Evolutionary conservation across 352 stramenopile genomes (phyloP).

Genomic region (Aphanomyces invadans): DNA sequence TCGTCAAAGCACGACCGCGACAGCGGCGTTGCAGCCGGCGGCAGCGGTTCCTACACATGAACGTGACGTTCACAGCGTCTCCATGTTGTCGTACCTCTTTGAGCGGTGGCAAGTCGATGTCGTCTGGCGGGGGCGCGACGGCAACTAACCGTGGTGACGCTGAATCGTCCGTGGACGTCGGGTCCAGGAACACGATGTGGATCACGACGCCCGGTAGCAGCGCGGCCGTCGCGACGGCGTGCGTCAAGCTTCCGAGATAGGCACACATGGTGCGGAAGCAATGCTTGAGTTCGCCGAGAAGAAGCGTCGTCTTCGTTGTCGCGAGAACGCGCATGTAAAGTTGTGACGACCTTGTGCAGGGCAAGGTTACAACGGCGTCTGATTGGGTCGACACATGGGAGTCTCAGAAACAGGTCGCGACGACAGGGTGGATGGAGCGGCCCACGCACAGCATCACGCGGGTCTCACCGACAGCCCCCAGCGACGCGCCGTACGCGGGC

Average conservation of each 20-base stretch:
- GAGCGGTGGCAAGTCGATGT: background rate
- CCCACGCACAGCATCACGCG: too few species aligned
- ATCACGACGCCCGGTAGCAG: background rate
- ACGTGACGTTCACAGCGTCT: background rate
- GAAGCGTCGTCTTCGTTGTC: background rate
- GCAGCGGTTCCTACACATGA: background rate
- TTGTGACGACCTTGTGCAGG: background rate
- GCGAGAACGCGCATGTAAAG: background rate
- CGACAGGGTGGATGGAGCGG: too few species aligned
- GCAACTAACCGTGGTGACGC: background rate
- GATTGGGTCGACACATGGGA: background rate
- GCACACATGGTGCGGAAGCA: background rate
- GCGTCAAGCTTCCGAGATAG: background rate
- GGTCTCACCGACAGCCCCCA: too few species aligned
- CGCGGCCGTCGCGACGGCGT: background rate
- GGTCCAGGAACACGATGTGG: constrained; percentile 5
- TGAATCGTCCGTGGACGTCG: background rate
- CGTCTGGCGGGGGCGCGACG: background rate
- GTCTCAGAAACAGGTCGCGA: too few species aligned
- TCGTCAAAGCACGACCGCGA: background rate
- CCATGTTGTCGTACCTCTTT: background rate
- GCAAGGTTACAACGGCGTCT: background rate
- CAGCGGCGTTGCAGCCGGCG: background rate
- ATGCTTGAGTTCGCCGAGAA: background rate
- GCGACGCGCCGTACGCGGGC: too few species aligned